phyloP scores from a whole-genome alignment of 805 yeast genomes.

The Saturnispora silvae region DNA sequence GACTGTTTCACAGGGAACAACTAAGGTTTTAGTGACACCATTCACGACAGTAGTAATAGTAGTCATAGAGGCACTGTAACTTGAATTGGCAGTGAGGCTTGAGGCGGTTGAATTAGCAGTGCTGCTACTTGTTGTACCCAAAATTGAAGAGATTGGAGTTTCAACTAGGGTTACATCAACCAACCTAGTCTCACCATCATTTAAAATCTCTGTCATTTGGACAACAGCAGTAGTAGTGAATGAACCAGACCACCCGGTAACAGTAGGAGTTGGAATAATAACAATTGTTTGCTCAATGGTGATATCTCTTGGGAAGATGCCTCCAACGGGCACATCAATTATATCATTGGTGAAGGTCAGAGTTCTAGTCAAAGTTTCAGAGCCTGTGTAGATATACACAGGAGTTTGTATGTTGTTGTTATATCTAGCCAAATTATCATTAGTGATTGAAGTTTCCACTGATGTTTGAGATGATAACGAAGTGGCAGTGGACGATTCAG shows the following conservation, averaged over 20 bases:
- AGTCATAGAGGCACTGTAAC: constrained; percentile 6
- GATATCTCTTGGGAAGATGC: background rate
- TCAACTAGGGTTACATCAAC: constrained; percentile 2
- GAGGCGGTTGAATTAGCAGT: background rate
- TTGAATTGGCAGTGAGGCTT: no score
- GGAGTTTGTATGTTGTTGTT: background rate
- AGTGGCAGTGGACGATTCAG: background rate
- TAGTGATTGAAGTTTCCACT: background rate
- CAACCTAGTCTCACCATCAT: background rate
- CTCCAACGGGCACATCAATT: background rate
- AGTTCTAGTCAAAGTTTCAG: background rate
- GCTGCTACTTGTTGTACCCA: background rate
- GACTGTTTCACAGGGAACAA: no score
- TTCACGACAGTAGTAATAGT: constrained; percentile 5
- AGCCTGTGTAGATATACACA: background rate
- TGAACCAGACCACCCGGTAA: background rate
- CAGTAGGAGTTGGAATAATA: constrained; percentile 4
- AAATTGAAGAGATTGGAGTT: background rate
- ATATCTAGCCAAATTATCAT: background rate
- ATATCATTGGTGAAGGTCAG: background rate
- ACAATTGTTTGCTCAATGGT: background rate
- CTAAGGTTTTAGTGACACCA: no score
- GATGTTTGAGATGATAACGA: background rate
- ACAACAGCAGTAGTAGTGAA: constrained; percentile 1
- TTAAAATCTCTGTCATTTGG: constrained; percentile 1